A percentile compares a stretch with the other conserved stretches of the same genome.
Conservation (phyloP, 768 basidiomycete genomes). For the Naganishia friedmannii region DNA sequence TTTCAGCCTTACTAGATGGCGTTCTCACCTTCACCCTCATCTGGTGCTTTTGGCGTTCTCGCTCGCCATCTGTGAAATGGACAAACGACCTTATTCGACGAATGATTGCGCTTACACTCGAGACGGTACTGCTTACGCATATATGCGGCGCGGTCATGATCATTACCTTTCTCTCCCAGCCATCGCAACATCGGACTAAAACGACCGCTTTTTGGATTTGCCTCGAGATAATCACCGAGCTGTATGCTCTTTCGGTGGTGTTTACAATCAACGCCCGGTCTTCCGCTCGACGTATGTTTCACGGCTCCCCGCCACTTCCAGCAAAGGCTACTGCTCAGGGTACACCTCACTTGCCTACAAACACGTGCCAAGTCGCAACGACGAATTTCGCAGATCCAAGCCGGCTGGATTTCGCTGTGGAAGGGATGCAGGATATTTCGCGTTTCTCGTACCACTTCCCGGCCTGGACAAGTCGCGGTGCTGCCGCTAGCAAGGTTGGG, state of each 20-base stretch:
- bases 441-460: constrained; percentile 19
- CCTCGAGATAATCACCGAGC: constrained; percentile 42
- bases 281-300: constrained; percentile 2
- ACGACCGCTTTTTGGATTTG: constrained; percentile 45
- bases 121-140: constrained; percentile 46
- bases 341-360: neutral
- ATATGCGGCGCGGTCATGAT: constrained; percentile 43
- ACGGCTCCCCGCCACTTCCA: neutral
- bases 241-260: constrained; percentile 43
- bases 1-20: constrained; percentile 44
- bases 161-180: constrained; percentile 44
- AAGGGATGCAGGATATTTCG: constrained; percentile 1
- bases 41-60: constrained; percentile 35
- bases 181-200: constrained; percentile 37
- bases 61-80: constrained; percentile 24
- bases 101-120: constrained; percentile 42
- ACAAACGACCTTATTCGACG: constrained; percentile 33
- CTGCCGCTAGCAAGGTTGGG: too few species aligned
- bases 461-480: neutral
- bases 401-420: constrained; percentile 7
- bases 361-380: neutral
- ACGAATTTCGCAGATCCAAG: neutral
- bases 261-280: constrained; percentile 46
- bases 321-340: neutral
- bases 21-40: constrained; percentile 39